phyloP scores from a whole-genome alignment of 2,329 filamentous ascomycete genomes.

The Thielaviopsis euricoi region DNA sequence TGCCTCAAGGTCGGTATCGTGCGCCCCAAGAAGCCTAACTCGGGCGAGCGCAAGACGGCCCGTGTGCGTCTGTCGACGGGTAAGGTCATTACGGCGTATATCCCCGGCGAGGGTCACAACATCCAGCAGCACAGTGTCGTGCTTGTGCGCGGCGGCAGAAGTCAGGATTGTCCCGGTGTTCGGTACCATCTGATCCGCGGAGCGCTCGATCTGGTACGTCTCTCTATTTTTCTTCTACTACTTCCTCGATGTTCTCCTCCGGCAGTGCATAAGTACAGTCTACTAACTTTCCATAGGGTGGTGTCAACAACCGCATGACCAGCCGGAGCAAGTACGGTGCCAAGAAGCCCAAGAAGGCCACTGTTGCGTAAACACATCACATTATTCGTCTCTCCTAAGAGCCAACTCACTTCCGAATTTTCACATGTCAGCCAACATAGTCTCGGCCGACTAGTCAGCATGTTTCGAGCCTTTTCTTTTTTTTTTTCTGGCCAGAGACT shows the following conservation, averaged over 20 bases:
- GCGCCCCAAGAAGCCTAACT: constrained; percentile 98
- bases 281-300: constrained; percentile 42
- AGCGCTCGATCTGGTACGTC: constrained; percentile 75
- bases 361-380: constrained; percentile 25
- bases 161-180: constrained; percentile 97
- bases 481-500: no score
- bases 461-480: not conserved
- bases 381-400: no score
- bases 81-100: constrained; percentile 79
- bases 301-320: constrained; percentile 69
- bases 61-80: constrained; percentile 80
- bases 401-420: not conserved
- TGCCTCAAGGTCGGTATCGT: constrained; percentile 87
- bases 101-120: constrained; percentile 95
- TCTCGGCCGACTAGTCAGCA: not conserved
- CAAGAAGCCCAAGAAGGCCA: constrained; percentile 88
- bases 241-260: no score
- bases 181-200: constrained; percentile 87
- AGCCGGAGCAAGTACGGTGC: constrained; percentile 94
- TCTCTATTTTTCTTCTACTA: not conserved
- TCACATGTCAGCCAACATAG: not conserved
- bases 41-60: constrained; percentile 87
- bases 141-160: constrained; percentile 78
- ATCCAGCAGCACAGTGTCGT: constrained; percentile 98
- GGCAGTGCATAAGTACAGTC: not conserved